These are phyloP conservation scores for Huiozyma naganishii DNA, from an alignment of 805 yeast genomes.

Conservation along the genomic window DNA sequence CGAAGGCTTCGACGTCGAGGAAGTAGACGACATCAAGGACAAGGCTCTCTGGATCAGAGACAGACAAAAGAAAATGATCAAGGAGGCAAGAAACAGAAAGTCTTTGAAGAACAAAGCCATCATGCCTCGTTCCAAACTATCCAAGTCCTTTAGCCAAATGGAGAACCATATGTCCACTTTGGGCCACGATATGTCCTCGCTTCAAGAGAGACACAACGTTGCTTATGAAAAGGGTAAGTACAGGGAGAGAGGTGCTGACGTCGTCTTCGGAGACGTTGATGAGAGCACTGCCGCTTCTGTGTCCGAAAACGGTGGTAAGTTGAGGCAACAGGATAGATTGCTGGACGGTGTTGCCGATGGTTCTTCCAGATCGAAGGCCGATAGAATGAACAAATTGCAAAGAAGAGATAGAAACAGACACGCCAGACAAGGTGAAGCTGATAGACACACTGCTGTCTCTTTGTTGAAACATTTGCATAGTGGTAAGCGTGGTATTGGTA, in stretches of 20 bases:
- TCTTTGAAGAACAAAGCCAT: constrained; percentile 76
- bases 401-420: constrained; percentile 88
- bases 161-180: constrained; percentile 81
- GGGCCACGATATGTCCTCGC: constrained; percentile 74
- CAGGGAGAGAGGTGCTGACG: constrained; percentile 65
- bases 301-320: constrained; percentile 30
- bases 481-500: constrained; percentile 96
- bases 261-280: constrained; percentile 44
- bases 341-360: constrained; percentile 82
- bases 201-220: constrained; percentile 42
- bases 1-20: constrained; percentile 59
- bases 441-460: constrained; percentile 76
- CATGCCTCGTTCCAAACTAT: constrained; percentile 81
- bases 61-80: constrained; percentile 87
- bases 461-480: constrained; percentile 89
- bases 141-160: constrained; percentile 66
- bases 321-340: constrained; percentile 65
- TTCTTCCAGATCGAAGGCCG: constrained; percentile 71
- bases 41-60: constrained; percentile 95
- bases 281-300: constrained; percentile 25
- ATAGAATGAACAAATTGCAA: constrained; percentile 75
- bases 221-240: constrained; percentile 31
- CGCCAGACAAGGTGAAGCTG: constrained; percentile 94
- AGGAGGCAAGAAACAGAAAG: constrained; percentile 78
- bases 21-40: constrained; percentile 55